A percentile compares a stretch with the other conserved stretches of the same genome.
phyloP scores from a whole-genome alignment of 768 basidiomycete genomes.

The Lepiota brunneoincarnata region DNA sequence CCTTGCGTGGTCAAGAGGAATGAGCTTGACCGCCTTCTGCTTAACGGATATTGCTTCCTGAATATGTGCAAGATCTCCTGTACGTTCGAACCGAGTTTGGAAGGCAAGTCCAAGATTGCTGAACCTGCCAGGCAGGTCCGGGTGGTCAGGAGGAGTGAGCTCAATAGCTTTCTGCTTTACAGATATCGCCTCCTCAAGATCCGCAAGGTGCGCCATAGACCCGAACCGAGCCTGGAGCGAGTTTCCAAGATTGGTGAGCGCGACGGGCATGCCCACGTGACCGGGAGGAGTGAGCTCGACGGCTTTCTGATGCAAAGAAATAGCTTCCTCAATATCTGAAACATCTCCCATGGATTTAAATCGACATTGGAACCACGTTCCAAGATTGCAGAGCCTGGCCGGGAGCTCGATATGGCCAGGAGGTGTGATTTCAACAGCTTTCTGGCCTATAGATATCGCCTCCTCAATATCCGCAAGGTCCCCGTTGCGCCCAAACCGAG shows the following conservation, averaged over 20 bases:
- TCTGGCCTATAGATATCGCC: constrained; percentile 17
- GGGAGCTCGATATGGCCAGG: constrained; percentile 5
- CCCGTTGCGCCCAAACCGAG: constrained; percentile 14
- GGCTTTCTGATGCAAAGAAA: constrained; percentile 2
- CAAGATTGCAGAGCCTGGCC: not conserved
- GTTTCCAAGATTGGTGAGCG: constrained; percentile 18
- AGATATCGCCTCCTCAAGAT: constrained; percentile 22
- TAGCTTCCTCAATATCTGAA: constrained; percentile 8
- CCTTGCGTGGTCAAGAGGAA: not conserved
- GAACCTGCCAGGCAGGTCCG: constrained; percentile 13
- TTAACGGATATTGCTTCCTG: not conserved
- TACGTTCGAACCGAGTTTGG: not conserved
- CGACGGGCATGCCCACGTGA: not conserved
- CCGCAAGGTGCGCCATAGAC: constrained; percentile 17
- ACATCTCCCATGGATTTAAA: constrained; percentile 8
- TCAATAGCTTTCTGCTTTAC: constrained; percentile 11
- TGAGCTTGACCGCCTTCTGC: not conserved
- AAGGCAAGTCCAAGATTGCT: constrained; percentile 20
- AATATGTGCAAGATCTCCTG: not conserved
- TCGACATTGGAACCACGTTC: not conserved
- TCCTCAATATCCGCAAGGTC: constrained; percentile 24
- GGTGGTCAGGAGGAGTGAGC: constrained; percentile 16
- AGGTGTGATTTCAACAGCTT: constrained; percentile 19
- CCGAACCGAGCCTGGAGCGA: constrained; percentile 22
- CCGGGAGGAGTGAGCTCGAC: not conserved